Evolutionary conservation across 2,329 filamentous ascomycete species (phyloP).

Genomic region (Aspergillus intermedius): DNA sequence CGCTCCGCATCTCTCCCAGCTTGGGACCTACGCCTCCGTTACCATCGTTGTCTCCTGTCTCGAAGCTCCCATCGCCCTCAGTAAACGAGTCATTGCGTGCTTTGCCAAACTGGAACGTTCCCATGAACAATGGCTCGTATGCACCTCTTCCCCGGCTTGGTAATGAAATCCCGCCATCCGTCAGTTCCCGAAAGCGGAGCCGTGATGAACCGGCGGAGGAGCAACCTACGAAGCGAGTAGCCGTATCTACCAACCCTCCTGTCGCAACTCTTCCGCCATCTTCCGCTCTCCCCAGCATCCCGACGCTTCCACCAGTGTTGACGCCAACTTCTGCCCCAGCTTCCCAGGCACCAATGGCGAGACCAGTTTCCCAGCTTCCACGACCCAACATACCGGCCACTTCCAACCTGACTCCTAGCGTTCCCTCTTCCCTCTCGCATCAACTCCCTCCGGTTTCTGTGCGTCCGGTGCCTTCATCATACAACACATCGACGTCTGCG

Average conservation of each 20-base stretch:
- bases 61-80: slow-evolving; percentile 39
- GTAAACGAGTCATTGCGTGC: slow-evolving; percentile 22
- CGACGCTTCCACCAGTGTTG: slow-evolving; percentile 29
- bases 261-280: slow-evolving; percentile 21
- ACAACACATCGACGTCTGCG: slow-evolving; percentile 42
- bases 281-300: slow-evolving; percentile 17
- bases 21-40: slow-evolving; percentile 26
- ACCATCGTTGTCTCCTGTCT: slow-evolving; percentile 22
- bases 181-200: slow-evolving; percentile 51
- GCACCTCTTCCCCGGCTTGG: slow-evolving; percentile 17
- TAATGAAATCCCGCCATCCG: slow-evolving; percentile 13
- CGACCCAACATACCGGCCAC: slow-evolving; percentile 66
- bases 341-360: slow-evolving; percentile 25
- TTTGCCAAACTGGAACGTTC: slow-evolving; percentile 23
- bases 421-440: slow-evolving; percentile 43
- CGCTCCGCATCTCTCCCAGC: slow-evolving; percentile 30
- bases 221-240: slow-evolving; percentile 50
- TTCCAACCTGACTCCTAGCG: slow-evolving; percentile 39
- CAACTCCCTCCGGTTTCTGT: slow-evolving; percentile 55
- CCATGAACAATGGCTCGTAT: slow-evolving; percentile 19
- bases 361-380: slow-evolving; percentile 52
- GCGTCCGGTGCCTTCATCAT: slow-evolving; percentile 72
- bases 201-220: slow-evolving; percentile 50
- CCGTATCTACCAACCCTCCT: slow-evolving; percentile 18
- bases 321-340: slow-evolving; percentile 27